Evolutionary conservation across 768 basidiomycete species (phyloP), one percentile per base, ranked within the genome.

Genomic region (Candolleomyces efflorescens): DNA sequence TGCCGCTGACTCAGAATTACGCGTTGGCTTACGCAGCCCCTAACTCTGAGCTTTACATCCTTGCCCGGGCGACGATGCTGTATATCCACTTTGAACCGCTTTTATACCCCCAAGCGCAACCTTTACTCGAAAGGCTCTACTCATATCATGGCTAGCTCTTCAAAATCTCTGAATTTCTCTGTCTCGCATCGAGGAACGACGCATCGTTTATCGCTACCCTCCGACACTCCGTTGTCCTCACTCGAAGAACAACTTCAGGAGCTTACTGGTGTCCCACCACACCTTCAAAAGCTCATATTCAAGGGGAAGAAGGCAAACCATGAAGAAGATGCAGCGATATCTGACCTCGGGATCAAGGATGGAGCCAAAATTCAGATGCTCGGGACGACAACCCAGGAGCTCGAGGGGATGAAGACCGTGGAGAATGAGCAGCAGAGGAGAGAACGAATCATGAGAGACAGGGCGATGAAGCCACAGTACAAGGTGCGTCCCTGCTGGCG

Each of bases 281-380:
- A 76, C 3, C 71, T 85, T 41, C 89, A 92, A 73, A 92, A 92
- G 64, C 74, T 91, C 43, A 67, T 91, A 9, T 87, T 80, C 72
- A 89, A 84, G 66, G 87, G 89, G 36, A 90, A 87, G 75, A 79
- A 74, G 52, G 55, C 69, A 73, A 53, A 68, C 17, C 61, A 64
- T 41, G 63, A 68, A 38, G 67, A 65, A 15, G 65, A 63, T 23
- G 71, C 58, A 48, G 76, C 65, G 26, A 64, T 75, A 63, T 69
- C 12, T 3, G 65, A 65, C 69, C 81, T 64, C 0, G 89, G 89
- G n/a, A 65, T 92, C 41, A 85, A 79, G 63, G 72, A 83, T 59
- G 87, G 88, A 9, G 64, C 74, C 51, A 91, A 86, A 68, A 70
- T 91, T 5, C 88, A 88, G 64, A 75, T 92, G 76, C 71, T 90